Evolutionary conservation across 2,329 filamentous ascomycete genomes (phyloP), one percentile per base, ranked within the genome.

Genomic region (Diaporthe nobilis): DNA sequence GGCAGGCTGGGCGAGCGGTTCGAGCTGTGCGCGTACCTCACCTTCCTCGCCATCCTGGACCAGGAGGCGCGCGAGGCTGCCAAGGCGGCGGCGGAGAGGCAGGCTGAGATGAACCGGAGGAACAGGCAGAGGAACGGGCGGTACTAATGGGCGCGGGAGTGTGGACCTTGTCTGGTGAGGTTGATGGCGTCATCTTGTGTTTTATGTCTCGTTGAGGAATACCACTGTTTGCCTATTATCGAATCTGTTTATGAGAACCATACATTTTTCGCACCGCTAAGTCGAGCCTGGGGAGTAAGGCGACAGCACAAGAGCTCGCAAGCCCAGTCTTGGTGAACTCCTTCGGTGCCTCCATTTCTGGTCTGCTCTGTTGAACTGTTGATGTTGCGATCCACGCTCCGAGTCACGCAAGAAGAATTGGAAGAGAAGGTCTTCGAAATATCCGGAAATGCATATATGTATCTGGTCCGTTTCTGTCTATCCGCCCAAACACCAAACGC

Each of bases 11-110:
- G 65, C 47, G 65, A 53, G 65, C 31, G 65, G 44, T 68, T 68
- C 34, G 65, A 68, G 65, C 47, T 53, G 22, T 68, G 13, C 8
- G 65, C 65, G 0, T 68, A 68, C 34, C 65, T 68, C 7, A 68
- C 34, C 1, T 68, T 68, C 65, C 31, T 53, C 20, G 31, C 34
- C 22, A 68, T 68, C 22, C 47, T 68, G 31, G 65, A 68, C 65
- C 65, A 68, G 65, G 65, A 68, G 47, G 47, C 65, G 13, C 47
- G 65, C 13, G 65, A 68, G 65, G 47, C 47, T 37, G 65, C 65
- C 7, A 68, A 53, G 47, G 12, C 20, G 34, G 65, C 47, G 13
- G 65, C 65, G 22, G 65, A 68, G 0, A 39, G 47, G 47, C 65
- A 68, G 65, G 65, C 65, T 9, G 15, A n/a, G 34, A 28, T 39